These are phyloP conservation scores for Priceomyces castillae DNA, from an alignment of 805 yeast genomes.

Conservation along the genomic window DNA sequence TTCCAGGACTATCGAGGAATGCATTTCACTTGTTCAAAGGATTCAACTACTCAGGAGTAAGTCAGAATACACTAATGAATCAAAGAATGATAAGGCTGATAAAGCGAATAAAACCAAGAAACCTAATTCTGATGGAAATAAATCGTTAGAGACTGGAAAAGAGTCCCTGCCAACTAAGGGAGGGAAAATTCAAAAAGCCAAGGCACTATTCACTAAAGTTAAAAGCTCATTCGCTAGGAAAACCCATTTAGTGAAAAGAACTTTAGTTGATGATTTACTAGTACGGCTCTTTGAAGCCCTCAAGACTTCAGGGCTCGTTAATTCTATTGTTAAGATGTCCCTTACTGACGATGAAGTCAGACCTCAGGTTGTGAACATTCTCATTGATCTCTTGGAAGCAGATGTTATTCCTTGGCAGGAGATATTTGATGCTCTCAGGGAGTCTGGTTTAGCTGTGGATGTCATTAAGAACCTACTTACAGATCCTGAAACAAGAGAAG, in stretches of 20 bases:
- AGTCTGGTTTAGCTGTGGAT: slow-evolving; percentile 30
- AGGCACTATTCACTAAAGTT: slow-evolving; percentile 9
- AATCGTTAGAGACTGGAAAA: background rate
- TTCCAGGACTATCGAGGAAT: background rate
- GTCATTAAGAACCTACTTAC: slow-evolving; percentile 24
- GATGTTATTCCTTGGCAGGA: slow-evolving; percentile 33
- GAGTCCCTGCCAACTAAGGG: too few species aligned
- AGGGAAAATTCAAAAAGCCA: background rate
- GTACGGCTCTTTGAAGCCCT: slow-evolving; percentile 22
- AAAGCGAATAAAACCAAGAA: background rate
- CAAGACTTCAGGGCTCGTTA: slow-evolving; percentile 29
- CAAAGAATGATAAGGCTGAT: background rate
- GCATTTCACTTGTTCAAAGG: background rate
- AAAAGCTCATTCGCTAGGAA: slow-evolving; percentile 9
- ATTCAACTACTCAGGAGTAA: background rate
- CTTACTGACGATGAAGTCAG: slow-evolving; percentile 29
- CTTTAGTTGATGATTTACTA: slow-evolving; percentile 17
- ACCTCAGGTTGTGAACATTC: slow-evolving; percentile 19
- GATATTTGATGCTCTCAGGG: slow-evolving; percentile 27
- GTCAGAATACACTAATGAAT: background rate
- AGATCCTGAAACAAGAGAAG: slow-evolving; percentile 27
- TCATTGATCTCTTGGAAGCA: slow-evolving; percentile 24
- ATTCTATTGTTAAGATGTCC: slow-evolving; percentile 23
- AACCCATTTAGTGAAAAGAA: slow-evolving; percentile 2
- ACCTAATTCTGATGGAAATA: background rate